A percentile compares a stretch with the other conserved stretches of the same genome.
Evolutionary conservation across 139 green algal species (phyloP).

Genomic region (Volvox africanus): DNA sequence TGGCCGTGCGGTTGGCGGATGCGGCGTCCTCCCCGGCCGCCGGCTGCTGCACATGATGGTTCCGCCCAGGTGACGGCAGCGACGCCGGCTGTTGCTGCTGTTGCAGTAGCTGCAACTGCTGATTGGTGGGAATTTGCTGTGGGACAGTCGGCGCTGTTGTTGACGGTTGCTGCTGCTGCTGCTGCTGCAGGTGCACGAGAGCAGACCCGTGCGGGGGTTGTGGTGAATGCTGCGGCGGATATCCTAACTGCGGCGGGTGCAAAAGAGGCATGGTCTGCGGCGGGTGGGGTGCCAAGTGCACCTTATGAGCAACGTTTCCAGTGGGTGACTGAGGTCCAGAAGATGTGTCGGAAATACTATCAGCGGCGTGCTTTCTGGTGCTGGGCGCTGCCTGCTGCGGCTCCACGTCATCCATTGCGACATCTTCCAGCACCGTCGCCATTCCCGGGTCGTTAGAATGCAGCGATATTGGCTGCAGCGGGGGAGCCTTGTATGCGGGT

Average conservation of each 20-base stretch:
- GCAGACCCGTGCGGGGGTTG: too few relatives aligned
- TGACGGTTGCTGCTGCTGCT: neutral
- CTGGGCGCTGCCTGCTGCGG: neutral
- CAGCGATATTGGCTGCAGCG: neutral
- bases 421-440: conserved; percentile 48
- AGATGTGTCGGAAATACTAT: conserved; percentile 27
- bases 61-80: neutral
- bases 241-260: neutral
- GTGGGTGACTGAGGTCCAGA: conserved; percentile 1
- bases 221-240: neutral
- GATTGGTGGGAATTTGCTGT: too few relatives aligned
- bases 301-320: neutral
- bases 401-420: conserved; percentile 25
- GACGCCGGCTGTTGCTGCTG: neutral
- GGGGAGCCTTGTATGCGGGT: neutral
- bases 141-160: too few relatives aligned
- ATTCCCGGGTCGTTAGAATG: conserved; percentile 5
- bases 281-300: neutral
- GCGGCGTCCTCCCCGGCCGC: neutral
- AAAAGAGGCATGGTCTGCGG: neutral
- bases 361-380: conserved; percentile 1
- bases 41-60: neutral
- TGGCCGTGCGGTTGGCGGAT: neutral
- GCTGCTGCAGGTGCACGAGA: neutral
- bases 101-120: too few relatives aligned